Base-by-base conservation (phyloP, 2,329 filamentous ascomycete genomes). In the Ascochyta viciae-villosae region DNA sequence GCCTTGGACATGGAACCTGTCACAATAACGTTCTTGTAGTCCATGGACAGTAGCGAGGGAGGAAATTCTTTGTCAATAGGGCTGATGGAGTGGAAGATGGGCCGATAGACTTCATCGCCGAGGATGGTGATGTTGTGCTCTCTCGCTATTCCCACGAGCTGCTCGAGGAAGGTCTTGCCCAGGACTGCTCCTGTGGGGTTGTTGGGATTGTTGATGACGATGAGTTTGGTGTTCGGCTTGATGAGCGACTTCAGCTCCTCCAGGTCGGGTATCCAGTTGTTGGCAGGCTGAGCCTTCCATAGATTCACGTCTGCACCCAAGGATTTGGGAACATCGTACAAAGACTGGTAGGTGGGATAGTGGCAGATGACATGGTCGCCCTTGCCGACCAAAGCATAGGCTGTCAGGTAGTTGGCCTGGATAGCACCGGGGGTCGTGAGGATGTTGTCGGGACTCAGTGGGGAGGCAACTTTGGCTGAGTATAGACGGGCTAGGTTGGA, bases 1-100 rank as follows among this genome's bases (percentile, higher is more conserved):
- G 91, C 89, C 77, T 96, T 96, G 24, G 89, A 94, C 80, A 96
- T 86, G 16, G 90, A 93, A 13, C 92, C 89, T 0, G 90, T 95
- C 12, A 86, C 85, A 29, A 96, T 81, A 22, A 85, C 83, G 52
- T 87, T 88, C 3, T 83, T 77, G 74, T 96, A 95, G 39, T 87
- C 88, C 39, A 95, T 79, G 0, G 89, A 86, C 0, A 92, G 80
- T 10, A 88, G 81, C 0, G 90, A 92, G 0, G 89, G 88, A 2
- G 85, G 89, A 52, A 84, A 83, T 19, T 82, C 81, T 3, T 76
- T 64, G 54, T 84, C 80, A 29, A 81, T 73, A 0, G 84, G 82
- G 29, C 75, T 81, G 70, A 84, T 85, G 49, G 84, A 84, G 74
- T 96, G 91, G 78, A 92, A 96, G 3, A 96, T 80, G 0, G 92